Conservation (phyloP, 768 basidiomycete species). For the Kwoniella newhampshirensis region DNA sequence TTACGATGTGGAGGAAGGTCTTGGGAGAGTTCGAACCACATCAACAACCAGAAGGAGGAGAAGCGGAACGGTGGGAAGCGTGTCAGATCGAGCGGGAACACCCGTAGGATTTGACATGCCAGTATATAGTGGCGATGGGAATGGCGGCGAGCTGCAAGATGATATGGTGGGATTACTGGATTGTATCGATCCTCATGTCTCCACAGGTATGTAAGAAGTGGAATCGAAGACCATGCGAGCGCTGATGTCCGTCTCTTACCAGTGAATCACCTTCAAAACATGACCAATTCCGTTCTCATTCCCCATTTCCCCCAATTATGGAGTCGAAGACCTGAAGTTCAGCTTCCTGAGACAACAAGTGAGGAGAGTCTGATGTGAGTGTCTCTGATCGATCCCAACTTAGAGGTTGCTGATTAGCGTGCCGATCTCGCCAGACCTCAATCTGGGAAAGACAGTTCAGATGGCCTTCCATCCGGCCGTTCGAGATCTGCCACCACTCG, state of each 20-base stretch:
- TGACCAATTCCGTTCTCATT: constrained; percentile 74
- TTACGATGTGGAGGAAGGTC: neutral
- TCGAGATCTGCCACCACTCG: constrained; percentile 11
- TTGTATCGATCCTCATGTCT: constrained; percentile 71
- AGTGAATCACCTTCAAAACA: constrained; percentile 72
- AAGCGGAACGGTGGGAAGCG: neutral
- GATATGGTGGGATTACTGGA: constrained; percentile 82
- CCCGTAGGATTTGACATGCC: constrained; percentile 15
- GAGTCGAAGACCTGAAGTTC: constrained; percentile 67
- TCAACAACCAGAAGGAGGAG: constrained; percentile 4
- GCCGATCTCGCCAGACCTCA: neutral
- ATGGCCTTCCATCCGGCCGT: neutral
- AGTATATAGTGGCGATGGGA: constrained; percentile 12
- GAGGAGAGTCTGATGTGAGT: constrained; percentile 28
- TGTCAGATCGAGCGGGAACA: constrained; percentile 6
- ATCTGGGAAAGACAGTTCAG: neutral
- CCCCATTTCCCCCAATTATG: constrained; percentile 67
- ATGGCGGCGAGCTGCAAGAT: constrained; percentile 63
- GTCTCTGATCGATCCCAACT: neutral
- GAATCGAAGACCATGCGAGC: neutral
- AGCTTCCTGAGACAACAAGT: constrained; percentile 56
- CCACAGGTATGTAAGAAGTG: constrained; percentile 55
- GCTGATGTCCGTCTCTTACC: constrained; percentile 1
- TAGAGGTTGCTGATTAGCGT: neutral
- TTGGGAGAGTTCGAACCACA: constrained; percentile 1